These are phyloP conservation scores for Hyaloscypha bicolor DNA, from an alignment of 495 filamentous ascomycete genomes.

Conservation along the genomic window DNA sequence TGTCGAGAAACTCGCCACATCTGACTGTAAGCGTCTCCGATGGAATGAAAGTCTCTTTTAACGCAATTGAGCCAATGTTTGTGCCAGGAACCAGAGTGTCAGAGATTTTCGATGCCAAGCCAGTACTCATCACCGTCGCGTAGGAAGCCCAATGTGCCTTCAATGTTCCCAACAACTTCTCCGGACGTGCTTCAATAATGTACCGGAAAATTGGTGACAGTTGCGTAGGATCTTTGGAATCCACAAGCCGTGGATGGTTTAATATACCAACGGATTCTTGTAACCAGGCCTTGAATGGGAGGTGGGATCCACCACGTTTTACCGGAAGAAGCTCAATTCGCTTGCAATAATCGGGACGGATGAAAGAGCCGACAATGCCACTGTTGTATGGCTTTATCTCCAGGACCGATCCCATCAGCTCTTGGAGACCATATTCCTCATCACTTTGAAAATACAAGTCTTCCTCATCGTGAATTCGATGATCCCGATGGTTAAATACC, in stretches of 20 bases:
- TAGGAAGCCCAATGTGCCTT: slow-evolving; percentile 20
- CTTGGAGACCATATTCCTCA: slow-evolving; percentile 12
- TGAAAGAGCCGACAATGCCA: slow-evolving; percentile 17
- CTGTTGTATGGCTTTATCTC: too few relatives aligned
- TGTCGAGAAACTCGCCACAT: too few relatives aligned
- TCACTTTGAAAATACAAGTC: slow-evolving; percentile 20
- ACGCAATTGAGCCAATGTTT: too few relatives aligned
- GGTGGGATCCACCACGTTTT: too few relatives aligned
- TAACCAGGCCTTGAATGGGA: slow-evolving; percentile 17
- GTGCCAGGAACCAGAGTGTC: too few relatives aligned
- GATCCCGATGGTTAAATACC: background rate
- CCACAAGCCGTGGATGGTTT: slow-evolving; percentile 16
- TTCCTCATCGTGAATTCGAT: background rate
- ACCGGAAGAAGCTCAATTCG: too few relatives aligned
- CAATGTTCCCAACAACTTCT: slow-evolving; percentile 17
- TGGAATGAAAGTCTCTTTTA: too few relatives aligned
- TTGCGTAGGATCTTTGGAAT: slow-evolving; percentile 14
- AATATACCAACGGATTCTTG: slow-evolving; percentile 9
- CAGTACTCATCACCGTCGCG: slow-evolving; percentile 1
- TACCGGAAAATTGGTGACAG: slow-evolving; percentile 14
- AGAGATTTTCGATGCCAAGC: too few relatives aligned
- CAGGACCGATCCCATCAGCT: slow-evolving; percentile 9
- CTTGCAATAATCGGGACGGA: slow-evolving; percentile 10
- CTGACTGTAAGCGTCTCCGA: too few relatives aligned
- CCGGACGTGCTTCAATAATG: slow-evolving; percentile 13